Evolutionary conservation across 2,329 filamentous ascomycete species (phyloP).

Genomic region (Trichoderma gracile): DNA sequence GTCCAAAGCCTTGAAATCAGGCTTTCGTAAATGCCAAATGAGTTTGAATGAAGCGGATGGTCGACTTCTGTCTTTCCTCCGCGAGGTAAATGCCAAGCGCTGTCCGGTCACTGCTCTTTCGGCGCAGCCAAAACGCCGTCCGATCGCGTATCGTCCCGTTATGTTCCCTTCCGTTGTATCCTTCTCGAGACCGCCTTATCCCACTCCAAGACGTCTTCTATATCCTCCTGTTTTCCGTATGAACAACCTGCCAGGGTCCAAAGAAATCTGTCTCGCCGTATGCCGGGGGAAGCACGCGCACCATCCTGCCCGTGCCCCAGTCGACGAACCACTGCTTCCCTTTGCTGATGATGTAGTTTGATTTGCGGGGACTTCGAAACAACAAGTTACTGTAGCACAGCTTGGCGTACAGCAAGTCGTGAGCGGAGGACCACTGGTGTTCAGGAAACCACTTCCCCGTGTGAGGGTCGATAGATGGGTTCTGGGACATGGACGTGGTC

Average conservation of each 20-base stretch:
- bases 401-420: constrained; percentile 61
- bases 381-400: constrained; percentile 61
- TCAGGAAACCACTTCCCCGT: constrained; percentile 59
- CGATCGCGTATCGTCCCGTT: neutral
- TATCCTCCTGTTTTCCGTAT: constrained; percentile 51
- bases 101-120: neutral
- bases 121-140: neutral
- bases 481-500: constrained; percentile 49
- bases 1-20: neutral
- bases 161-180: too few species aligned
- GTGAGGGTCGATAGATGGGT: constrained; percentile 48
- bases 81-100: neutral
- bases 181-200: too few species aligned
- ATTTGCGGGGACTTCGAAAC: constrained; percentile 58
- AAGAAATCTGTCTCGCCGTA: constrained; percentile 55
- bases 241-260: constrained; percentile 53
- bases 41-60: neutral
- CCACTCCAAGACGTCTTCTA: constrained; percentile 30
- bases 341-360: constrained; percentile 57
- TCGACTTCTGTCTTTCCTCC: neutral
- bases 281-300: constrained; percentile 53
- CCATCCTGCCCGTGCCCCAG: constrained; percentile 58
- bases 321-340: constrained; percentile 62
- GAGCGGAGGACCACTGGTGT: constrained; percentile 55
- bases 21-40: constrained; percentile 3